Percentiles rank a stretch among this genome's conserved stretches.
phyloP scores from a whole-genome alignment of 1,284 basidiomycete genomes.

The Apiotrichum mycotoxinovorans region DNA sequence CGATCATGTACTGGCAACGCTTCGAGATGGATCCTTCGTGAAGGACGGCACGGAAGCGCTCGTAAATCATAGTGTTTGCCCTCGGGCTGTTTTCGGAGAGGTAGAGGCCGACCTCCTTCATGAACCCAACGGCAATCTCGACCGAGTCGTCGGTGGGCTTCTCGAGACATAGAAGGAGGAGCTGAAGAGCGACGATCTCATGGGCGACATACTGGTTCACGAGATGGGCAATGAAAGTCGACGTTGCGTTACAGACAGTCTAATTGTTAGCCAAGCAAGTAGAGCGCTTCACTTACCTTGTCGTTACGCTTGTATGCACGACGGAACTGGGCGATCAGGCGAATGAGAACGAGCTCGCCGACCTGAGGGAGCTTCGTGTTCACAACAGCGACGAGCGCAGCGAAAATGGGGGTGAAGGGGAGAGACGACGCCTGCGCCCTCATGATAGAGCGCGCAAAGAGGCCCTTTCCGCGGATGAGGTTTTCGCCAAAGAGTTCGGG shows the following conservation, averaged over 20 bases:
- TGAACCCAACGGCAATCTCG: slow-evolving; percentile 96
- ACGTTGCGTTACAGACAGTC: slow-evolving; percentile 89
- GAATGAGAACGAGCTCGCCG: slow-evolving; percentile 82
- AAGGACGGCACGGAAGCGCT: slow-evolving; percentile 91
- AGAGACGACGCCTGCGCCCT: slow-evolving; percentile 94
- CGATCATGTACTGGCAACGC: slow-evolving; percentile 99
- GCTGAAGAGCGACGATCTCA: slow-evolving; percentile 91
- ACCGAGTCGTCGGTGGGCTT: slow-evolving; percentile 96
- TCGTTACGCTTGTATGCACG: slow-evolving; percentile 95
- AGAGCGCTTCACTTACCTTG: slow-evolving; percentile 63
- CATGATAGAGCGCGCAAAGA: slow-evolving; percentile 93
- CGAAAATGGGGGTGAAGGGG: slow-evolving; percentile 96
- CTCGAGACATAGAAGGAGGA: slow-evolving; percentile 88
- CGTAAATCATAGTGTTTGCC: slow-evolving; percentile 87
- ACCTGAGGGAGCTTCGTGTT: slow-evolving; percentile 97
- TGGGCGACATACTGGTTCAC: slow-evolving; percentile 94
- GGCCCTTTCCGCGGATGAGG: slow-evolving; percentile 79
- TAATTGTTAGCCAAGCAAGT: slow-evolving; percentile 39
- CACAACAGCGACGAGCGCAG: slow-evolving; percentile 87
- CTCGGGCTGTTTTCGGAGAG: slow-evolving; percentile 90
- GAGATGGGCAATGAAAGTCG: slow-evolving; percentile 93
- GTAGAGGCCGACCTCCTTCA: slow-evolving; percentile 94
- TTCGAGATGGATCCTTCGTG: slow-evolving; percentile 95
- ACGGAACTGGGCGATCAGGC: slow-evolving; percentile 92
- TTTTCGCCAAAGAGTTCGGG: slow-evolving; percentile 93